Base-by-base conservation (phyloP, 352 stramenopile genomes). In the Phytophthora fragariae region DNA sequence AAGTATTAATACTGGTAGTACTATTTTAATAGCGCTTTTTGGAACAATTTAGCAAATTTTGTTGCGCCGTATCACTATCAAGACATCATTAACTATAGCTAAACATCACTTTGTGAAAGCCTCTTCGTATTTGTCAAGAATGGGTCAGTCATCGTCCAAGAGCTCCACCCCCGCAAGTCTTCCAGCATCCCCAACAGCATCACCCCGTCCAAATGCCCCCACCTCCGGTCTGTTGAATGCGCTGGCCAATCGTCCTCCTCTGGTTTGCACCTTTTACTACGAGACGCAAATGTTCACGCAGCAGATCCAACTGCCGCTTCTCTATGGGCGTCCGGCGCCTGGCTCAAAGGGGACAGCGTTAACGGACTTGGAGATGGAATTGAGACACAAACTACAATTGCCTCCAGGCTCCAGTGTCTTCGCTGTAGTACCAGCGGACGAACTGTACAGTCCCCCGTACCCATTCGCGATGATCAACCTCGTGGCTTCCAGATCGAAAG, bases 381-480 rank as follows among this genome's bases (percentile, higher is more conserved):
- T 96, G 35, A 77, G 86, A 46, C 72, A 88, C 5, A 76, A 89
- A 52, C 89, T 96, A 66, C 54, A 73, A 49, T 76, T 96, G 6
- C 75, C 85, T 0, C 4, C 29, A 5, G 83, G 82, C 54, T 85
- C 80, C 47, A 95, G 84, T 68, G 81, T 95, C 0, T 96, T 96
- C 54, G 88, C 85, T 0, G 80, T 96, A 14, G 73, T 88, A 41
- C 89, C 86, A 1, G 89, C 87, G 10, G 77, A 93, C 8, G 89
- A 96, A 65, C 75, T 92, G 50, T 96, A 95, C 64, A 91, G 82
- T 21, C 89, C 89, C 27, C 82, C 86, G 62, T 91, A 88, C 59
- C 89, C 89, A 60, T 79, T 96, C 56, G 83, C 90, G 53, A 91
- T 96, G 78, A 79, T 96, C 83, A 96, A 96, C 65, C 85, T 85